These are phyloP conservation scores for Ballota nigra DNA, from an alignment of 257 asterid genomes.

Conservation along the genomic window DNA sequence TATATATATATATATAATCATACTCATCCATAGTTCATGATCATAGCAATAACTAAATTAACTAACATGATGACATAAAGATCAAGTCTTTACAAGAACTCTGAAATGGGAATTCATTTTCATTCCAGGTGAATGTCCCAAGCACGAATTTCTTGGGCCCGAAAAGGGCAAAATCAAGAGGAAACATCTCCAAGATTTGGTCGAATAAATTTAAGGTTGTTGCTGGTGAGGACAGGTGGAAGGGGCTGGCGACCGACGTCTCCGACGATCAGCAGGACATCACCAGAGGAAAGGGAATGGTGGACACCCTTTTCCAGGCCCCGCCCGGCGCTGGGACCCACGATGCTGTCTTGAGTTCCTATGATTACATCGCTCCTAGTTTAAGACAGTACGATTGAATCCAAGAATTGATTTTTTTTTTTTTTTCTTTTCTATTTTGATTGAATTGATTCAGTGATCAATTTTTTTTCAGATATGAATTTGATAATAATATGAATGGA, in stretches of 20 bases:
- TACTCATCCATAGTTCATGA: no score
- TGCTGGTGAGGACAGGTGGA: conserved; percentile 40
- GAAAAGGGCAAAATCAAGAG: conserved; percentile 22
- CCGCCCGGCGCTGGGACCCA: conserved; percentile 51
- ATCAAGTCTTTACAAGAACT: not conserved
- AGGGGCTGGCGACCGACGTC: conserved; percentile 37
- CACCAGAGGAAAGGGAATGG: conserved; percentile 57
- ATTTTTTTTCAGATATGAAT: conserved; percentile 22
- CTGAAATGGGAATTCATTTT: not conserved
- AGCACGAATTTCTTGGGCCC: conserved; percentile 30
- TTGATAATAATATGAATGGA: conserved; percentile 43
- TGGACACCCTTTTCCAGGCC: conserved; percentile 51
- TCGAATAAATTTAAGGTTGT: conserved; percentile 29
- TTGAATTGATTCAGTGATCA: not conserved
- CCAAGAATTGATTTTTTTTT: not conserved
- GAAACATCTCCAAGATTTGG: conserved; percentile 13
- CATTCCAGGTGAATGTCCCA: conserved; percentile 33
- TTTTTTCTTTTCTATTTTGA: no score
- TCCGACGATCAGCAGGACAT: conserved; percentile 61
- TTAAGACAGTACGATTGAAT: conserved; percentile 31
- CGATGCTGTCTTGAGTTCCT: conserved; percentile 43
- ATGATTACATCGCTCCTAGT: conserved; percentile 44
- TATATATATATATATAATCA: not conserved
- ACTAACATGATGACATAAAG: not conserved
- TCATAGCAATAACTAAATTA: not conserved